phyloP scores from a whole-genome alignment of 352 stramenopile genomes.

The Globisporangium canariense region DNA sequence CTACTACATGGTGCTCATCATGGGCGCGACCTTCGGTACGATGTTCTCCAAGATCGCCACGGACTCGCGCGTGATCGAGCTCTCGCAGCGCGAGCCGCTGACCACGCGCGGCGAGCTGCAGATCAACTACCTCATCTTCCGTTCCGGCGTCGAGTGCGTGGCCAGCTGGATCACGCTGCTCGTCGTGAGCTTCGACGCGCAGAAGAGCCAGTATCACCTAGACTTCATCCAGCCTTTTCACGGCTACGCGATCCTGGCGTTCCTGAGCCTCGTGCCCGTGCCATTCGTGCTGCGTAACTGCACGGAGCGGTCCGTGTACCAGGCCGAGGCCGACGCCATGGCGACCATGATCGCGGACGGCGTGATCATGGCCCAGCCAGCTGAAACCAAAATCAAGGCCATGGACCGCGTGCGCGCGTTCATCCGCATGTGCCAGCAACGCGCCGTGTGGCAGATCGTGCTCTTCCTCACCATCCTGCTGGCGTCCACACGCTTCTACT shows the following conservation, averaged over 20 bases:
- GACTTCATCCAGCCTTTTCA: conserved; percentile 44
- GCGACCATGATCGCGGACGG: conserved; percentile 4
- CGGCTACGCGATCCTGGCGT: conserved; percentile 43
- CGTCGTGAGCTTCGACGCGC: conserved; percentile 39
- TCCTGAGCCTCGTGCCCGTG: conserved; percentile 53
- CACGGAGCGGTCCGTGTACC: conserved; percentile 39
- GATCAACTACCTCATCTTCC: conserved; percentile 76
- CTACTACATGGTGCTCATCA: conserved; percentile 60
- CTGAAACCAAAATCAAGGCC: not conserved
- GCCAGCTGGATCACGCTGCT: conserved; percentile 44
- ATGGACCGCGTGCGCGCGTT: conserved; percentile 30
- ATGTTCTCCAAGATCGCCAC: conserved; percentile 84
- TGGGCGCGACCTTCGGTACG: conserved; percentile 74
- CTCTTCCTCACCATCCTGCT: conserved; percentile 57
- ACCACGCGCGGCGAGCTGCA: conserved; percentile 63
- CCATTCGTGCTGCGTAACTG: conserved; percentile 66
- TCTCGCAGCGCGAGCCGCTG: conserved; percentile 75
- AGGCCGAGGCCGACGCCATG: conserved; percentile 21
- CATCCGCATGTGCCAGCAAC: conserved; percentile 66
- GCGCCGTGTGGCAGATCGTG: conserved; percentile 74
- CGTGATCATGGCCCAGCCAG: not conserved
- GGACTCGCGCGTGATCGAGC: conserved; percentile 77
- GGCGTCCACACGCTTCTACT: conserved; percentile 35
- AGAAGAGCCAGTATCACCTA: conserved; percentile 43
- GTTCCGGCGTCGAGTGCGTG: conserved; percentile 44